Evolutionary conservation across 2,329 filamentous ascomycete genomes (phyloP).

Genomic region (Amesomyces nigricolor): DNA sequence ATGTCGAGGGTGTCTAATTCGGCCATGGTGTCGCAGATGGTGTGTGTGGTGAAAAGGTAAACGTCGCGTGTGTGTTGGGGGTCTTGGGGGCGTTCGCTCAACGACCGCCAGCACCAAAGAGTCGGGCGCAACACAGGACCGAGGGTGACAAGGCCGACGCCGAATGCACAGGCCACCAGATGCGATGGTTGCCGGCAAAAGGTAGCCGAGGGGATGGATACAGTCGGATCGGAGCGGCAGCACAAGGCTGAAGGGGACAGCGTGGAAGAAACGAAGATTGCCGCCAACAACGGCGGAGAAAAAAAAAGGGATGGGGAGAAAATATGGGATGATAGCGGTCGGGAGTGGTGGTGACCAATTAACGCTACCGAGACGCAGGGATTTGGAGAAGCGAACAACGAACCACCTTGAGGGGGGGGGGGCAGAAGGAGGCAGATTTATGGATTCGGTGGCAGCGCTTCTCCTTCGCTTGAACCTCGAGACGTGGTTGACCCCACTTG

Average conservation of each 20-base stretch:
- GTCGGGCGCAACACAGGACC: background rate
- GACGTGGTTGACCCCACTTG: no score
- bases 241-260: background rate
- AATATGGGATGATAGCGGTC: background rate
- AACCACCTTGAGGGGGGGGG: no score
- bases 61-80: background rate
- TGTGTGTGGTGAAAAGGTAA: background rate
- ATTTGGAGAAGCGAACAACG: no score
- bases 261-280: background rate
- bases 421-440: no score
- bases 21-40: conserved; percentile 58
- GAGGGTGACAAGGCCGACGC: background rate
- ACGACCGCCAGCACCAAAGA: background rate
- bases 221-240: conserved; percentile 8
- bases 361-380: no score
- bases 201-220: conserved; percentile 16
- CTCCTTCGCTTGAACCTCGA: no score
- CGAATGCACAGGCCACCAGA: conserved; percentile 7
- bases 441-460: no score
- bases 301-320: background rate
- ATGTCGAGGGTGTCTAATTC: conserved; percentile 95
- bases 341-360: background rate
- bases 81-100: background rate
- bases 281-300: background rate
- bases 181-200: conserved; percentile 17